Conservation (phyloP, 306 rosid genomes). For the Corylus avellana region DNA sequence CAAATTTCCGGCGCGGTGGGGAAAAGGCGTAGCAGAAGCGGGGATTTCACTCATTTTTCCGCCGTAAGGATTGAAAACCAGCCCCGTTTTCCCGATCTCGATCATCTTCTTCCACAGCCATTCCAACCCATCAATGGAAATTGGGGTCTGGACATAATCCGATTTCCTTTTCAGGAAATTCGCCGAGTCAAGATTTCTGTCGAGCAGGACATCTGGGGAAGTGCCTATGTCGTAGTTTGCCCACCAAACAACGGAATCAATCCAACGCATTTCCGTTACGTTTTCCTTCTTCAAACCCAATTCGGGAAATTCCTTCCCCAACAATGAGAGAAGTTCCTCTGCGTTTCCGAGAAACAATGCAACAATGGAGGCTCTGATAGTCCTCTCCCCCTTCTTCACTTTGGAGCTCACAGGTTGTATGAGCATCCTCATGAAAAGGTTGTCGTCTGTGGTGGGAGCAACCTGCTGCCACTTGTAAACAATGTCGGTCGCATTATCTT, state of each 20-base stretch:
- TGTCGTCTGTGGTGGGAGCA: slow-evolving; percentile 42
- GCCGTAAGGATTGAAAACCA: slow-evolving; percentile 81
- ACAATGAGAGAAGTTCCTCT: slow-evolving; percentile 34
- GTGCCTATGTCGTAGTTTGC: slow-evolving; percentile 31
- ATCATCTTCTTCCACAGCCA: slow-evolving; percentile 52
- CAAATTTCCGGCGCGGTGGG: slow-evolving; percentile 67
- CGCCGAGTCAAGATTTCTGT: slow-evolving; percentile 39
- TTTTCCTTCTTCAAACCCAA: slow-evolving; percentile 49
- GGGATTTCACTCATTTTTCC: slow-evolving; percentile 65
- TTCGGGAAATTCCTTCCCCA: slow-evolving; percentile 52
- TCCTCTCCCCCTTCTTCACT: slow-evolving; percentile 27
- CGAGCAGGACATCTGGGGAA: slow-evolving; percentile 43
- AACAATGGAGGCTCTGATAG: slow-evolving; percentile 37
- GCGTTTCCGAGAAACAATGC: slow-evolving; percentile 54
- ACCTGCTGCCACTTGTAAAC: slow-evolving; percentile 68
- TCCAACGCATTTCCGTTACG: slow-evolving; percentile 65
- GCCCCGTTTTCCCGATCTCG: slow-evolving; percentile 49
- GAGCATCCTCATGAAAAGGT: slow-evolving; percentile 58
- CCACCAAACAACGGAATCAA: slow-evolving; percentile 66
- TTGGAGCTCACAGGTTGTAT: slow-evolving; percentile 44
- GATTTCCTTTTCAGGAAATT: slow-evolving; percentile 53
- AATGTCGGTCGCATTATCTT: slow-evolving; percentile 51
- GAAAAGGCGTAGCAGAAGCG: slow-evolving; percentile 57
- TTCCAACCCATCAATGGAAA: slow-evolving; percentile 50
- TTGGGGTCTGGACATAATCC: slow-evolving; percentile 60